Percentiles rank a stretch among this genome's conserved stretches.
phyloP scores from a whole-genome alignment of 1,284 basidiomycete species.

The Coriolopsis trogii region DNA sequence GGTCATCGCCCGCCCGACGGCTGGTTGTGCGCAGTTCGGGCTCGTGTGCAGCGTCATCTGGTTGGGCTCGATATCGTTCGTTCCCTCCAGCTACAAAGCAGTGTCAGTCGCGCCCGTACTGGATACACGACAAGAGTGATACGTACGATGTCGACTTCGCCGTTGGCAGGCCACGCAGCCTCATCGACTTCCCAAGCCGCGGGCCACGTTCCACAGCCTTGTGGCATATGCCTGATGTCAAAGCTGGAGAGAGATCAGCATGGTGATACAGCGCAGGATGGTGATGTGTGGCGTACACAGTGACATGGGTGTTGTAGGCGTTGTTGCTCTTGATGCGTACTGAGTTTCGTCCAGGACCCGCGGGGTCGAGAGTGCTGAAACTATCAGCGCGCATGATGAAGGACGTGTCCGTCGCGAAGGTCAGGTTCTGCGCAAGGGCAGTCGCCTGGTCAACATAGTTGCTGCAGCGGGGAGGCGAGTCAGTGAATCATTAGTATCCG shows the following conservation, averaged over 20 bases:
- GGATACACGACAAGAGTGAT: conserved; percentile 1
- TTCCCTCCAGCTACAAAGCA: conserved; percentile 45
- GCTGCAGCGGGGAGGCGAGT: conserved; percentile 21
- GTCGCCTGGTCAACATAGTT: conserved; percentile 40
- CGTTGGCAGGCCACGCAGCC: conserved; percentile 36
- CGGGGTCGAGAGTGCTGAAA: conserved; percentile 45
- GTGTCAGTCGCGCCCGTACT: not conserved
- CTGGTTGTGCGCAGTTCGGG: conserved; percentile 43
- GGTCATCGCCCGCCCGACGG: conserved; percentile 19
- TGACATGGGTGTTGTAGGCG: conserved; percentile 55
- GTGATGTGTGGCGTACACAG: conserved; percentile 46
- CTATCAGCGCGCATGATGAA: conserved; percentile 53
- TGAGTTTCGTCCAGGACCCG: conserved; percentile 60
- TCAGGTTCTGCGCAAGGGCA: conserved; percentile 36
- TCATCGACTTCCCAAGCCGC: conserved; percentile 50
- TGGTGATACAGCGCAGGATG: not conserved
- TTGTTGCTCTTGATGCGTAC: conserved; percentile 58
- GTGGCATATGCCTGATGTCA: conserved; percentile 58
- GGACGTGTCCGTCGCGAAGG: conserved; percentile 34
- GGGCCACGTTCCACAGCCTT: conserved; percentile 71
- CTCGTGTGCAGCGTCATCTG: conserved; percentile 58
- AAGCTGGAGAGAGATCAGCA: conserved; percentile 33
- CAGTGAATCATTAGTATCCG: not conserved
- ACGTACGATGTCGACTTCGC: conserved; percentile 40
- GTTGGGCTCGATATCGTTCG: conserved; percentile 53